Percentiles rank a stretch among this genome's conserved stretches.
Evolutionary conservation across 1,284 basidiomycete genomes (phyloP).

Genomic region (Hemileia vastatrix): DNA sequence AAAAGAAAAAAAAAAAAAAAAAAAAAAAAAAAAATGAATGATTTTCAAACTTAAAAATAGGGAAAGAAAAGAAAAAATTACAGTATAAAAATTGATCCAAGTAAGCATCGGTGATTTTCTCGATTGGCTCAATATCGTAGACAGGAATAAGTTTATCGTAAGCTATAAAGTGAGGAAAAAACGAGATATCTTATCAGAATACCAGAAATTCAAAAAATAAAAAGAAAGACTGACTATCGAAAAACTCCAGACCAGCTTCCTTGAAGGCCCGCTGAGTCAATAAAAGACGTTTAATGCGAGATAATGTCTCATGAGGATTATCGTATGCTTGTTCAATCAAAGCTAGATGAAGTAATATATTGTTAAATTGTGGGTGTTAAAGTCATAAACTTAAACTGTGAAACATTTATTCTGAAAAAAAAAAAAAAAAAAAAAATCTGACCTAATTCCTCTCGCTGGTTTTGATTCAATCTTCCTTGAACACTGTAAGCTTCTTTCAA

Average conservation of each 20-base stretch:
- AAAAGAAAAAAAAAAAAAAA: slow-evolving; percentile 34
- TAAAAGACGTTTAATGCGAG: slow-evolving; percentile 88
- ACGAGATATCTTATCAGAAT: background rate
- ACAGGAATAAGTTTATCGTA: slow-evolving; percentile 93
- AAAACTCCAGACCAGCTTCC: slow-evolving; percentile 75
- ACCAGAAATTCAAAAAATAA: background rate
- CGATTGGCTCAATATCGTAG: slow-evolving; percentile 95
- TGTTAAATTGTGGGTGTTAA: too few species aligned
- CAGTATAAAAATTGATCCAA: slow-evolving; percentile 53
- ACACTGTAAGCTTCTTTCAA: slow-evolving; percentile 98
- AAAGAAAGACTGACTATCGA: slow-evolving; percentile 37
- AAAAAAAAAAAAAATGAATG: slow-evolving; percentile 28
- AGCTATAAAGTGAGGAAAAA: slow-evolving; percentile 49
- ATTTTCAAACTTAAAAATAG: too few species aligned
- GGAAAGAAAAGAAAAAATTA: slow-evolving; percentile 80
- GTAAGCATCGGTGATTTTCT: slow-evolving; percentile 88
- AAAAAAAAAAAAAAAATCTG: background rate
- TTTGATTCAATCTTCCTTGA: slow-evolving; percentile 89
- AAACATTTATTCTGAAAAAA: background rate
- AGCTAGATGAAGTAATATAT: slow-evolving; percentile 51
- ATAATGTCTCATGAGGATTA: slow-evolving; percentile 61
- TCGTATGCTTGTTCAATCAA: slow-evolving; percentile 95
- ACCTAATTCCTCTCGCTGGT: slow-evolving; percentile 73
- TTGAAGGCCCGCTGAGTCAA: slow-evolving; percentile 95
- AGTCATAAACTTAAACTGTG: background rate